Base-by-base conservation (phyloP, 257 asterid genomes). In the Jacaranda mimosifolia region DNA sequence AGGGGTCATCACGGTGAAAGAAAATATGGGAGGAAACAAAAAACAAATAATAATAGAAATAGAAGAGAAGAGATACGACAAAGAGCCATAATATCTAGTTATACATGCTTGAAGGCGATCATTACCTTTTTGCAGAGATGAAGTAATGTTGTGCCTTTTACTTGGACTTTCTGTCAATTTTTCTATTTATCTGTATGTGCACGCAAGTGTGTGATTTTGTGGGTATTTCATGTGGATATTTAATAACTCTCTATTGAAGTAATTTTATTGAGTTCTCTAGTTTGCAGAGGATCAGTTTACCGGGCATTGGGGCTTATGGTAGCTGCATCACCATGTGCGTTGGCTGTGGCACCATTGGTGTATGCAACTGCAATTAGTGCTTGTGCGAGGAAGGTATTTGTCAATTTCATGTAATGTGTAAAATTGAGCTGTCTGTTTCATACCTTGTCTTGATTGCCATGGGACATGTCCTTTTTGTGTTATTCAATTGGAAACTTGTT, bases 301-400 rank as follows among this genome's bases (percentile, higher is more conserved):
- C 85, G 99, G 80, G 99, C 97, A 53, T 60, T 96, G 87, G 99
- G 99, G 63, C 94, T 96, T 80, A 96, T 93, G 98, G 99, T 96
- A 77, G 98, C 99, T 68, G 99, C 98, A 64, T 96, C 99, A 81
- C 99, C 99, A 49, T 96, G 99, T 83, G 98, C 99, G 9, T 85
- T 93, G 83, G 99, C 98, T 83, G 99, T 91, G 58, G 95, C 99
- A 45, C 98, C 99, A 66, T 79, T 96, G 79, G 97, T 93, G 19
- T 96, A 96, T 86, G 98, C 97, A 79, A 96, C 97, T 19, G 97
- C 99, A 80, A 90, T 96, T 76, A 96, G 99, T 87, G 95, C 99
- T 72, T 96, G 99, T 82, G 98, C 99, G 68, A 96, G 72, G 83
- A 90, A 91, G 99, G 99, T 93, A 85, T 5, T 70, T 73, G 2